phyloP scores from a whole-genome alignment of 768 basidiomycete genomes.

The Pholiota molesta region DNA sequence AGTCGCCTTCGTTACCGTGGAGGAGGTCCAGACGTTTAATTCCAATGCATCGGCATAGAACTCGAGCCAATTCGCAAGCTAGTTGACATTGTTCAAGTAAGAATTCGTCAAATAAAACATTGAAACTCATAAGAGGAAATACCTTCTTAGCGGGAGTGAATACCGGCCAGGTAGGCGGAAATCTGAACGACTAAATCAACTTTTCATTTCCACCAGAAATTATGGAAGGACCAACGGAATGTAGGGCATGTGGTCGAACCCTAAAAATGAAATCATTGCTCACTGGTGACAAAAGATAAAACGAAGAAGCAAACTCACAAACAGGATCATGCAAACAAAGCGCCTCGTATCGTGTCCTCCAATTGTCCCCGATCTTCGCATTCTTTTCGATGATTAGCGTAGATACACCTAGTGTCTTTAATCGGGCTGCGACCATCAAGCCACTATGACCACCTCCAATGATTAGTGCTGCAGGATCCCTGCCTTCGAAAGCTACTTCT shows the following conservation, averaged over 20 bases:
- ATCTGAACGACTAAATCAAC: conserved; percentile 32
- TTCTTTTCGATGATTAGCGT: conserved; percentile 62
- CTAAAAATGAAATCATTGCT: conserved; percentile 27
- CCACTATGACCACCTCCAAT: conserved; percentile 67
- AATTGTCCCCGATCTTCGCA: conserved; percentile 57
- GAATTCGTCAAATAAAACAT: background rate
- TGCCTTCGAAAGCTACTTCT: conserved; percentile 43
- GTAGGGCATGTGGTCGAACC: conserved; percentile 47
- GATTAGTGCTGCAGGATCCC: conserved; percentile 55
- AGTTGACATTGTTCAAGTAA: conserved; percentile 22
- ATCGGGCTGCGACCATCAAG: conserved; percentile 59
- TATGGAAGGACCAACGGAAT: conserved; percentile 42
- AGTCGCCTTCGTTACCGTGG: conserved; percentile 30
- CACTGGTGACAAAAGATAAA: background rate
- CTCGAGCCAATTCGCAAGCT: conserved; percentile 61
- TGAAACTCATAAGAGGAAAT: background rate
- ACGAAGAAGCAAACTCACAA: conserved; percentile 34
- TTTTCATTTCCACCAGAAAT: background rate
- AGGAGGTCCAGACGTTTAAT: conserved; percentile 51
- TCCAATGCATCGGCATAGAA: conserved; percentile 36
- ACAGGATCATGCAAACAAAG: conserved; percentile 58
- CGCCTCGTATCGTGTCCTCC: conserved; percentile 62
- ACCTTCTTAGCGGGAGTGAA: conserved; percentile 45
- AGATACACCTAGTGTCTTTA: conserved; percentile 56
- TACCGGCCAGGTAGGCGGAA: conserved; percentile 62